Percentiles rank a stretch among this genome's conserved stretches.
Conservation (phyloP, 257 asterid genomes). For the Primulina tabacum region DNA sequence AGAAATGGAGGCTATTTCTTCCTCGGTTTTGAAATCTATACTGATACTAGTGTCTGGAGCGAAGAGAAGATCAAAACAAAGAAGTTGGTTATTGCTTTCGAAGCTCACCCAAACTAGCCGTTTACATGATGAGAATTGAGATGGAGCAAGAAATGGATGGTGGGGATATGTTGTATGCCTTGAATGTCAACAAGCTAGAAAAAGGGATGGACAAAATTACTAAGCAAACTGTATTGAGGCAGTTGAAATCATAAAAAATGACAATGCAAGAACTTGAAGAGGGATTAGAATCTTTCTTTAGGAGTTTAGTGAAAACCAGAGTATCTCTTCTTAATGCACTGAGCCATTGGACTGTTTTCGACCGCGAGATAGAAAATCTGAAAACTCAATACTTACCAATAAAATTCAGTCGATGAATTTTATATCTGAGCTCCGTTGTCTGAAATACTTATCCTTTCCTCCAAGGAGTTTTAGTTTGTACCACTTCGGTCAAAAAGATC, state of each 20-base stretch:
- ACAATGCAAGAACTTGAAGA: conserved; percentile 18
- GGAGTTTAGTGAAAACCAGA: conserved; percentile 19
- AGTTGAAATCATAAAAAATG: conserved; percentile 10
- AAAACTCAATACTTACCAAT: no score
- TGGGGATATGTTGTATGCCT: background rate
- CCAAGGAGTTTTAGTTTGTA: no score
- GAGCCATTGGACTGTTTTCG: conserved; percentile 21
- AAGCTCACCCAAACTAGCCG: conserved; percentile 17
- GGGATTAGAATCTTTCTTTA: conserved; percentile 10
- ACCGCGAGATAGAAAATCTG: background rate
- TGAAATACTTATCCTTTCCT: background rate
- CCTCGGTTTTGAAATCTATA: conserved; percentile 10
- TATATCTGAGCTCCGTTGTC: background rate
- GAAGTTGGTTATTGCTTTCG: conserved; percentile 26
- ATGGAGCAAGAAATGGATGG: conserved; percentile 1
- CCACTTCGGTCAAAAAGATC: background rate
- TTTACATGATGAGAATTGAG: background rate
- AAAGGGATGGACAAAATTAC: background rate
- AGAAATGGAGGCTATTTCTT: conserved; percentile 24
- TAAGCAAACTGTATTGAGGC: conserved; percentile 19
- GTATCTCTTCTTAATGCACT: conserved; percentile 23
- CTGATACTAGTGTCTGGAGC: conserved; percentile 10
- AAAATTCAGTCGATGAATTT: background rate
- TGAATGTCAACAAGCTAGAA: background rate
- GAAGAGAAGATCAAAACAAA: conserved; percentile 17